Evolutionary conservation across 2,329 filamentous ascomycete species (phyloP), one percentile per base, ranked within the genome.

Genomic region (Lachnum nothofagi): DNA sequence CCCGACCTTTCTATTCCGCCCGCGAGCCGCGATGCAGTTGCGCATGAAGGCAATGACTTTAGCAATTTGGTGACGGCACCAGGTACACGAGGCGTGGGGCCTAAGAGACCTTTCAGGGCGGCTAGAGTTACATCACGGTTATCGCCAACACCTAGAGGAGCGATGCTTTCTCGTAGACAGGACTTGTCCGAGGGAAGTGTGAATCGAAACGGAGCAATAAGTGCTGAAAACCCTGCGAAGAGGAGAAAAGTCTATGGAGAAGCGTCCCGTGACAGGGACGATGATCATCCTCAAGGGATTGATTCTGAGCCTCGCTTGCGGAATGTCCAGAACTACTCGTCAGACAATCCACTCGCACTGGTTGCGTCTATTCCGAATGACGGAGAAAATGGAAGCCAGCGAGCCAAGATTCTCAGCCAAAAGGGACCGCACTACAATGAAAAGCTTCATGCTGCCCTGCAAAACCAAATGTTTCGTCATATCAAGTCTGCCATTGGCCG

Each of bases 401-500:
- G n/a, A n/a, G n/a, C n/a, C n/a, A n/a, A n/a, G n/a, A n/a, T n/a
- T n/a, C n/a, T n/a, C n/a, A n/a, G n/a, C n/a, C n/a, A n/a, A n/a
- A n/a, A n/a, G n/a, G n/a, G n/a, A 12, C 25, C 12, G 25, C 25
- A 27, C 25, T 34, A 23, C 12, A 25, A 40, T 17, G 20, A 40
- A 12, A 23, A 40, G 20, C 9, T 40, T 16, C 37, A 40, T 3
- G 19, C 14, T 16, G n/a, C 24, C n/a, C 19, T 55, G 19, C 34
- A 46, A 17, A 31, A 31, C 7, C 55, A 57, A 19, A 42, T 56
- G 2, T 52, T 56, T 33, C 42, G 42, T 2, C 53, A 58, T 29
- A 49, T 58, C 27, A 38, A 35, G 33, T 6, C 38, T 2, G 51
- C 51, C 6, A 23, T 56, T 10, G 24, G 17, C 12, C 33, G 43